Percentiles rank a stretch among this genome's conserved stretches.
These are phyloP conservation scores for Clonostachys chloroleuca DNA, from an alignment of 2,329 filamentous ascomycete species.

Conservation along the genomic window DNA sequence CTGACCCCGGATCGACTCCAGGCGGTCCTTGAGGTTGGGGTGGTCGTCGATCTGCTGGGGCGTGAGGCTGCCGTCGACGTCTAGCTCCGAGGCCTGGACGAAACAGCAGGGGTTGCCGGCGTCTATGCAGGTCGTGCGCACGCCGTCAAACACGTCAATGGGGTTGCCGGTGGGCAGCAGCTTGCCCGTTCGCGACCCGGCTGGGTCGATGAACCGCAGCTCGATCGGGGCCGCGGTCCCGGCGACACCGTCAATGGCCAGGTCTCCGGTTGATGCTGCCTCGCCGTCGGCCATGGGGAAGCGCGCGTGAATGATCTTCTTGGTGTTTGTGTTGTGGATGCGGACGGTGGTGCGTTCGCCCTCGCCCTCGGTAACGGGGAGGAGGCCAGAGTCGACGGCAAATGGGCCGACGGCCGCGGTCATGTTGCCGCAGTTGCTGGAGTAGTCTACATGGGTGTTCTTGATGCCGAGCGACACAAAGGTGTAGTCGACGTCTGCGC, in stretches of 20 bases:
- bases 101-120: constrained; percentile 62
- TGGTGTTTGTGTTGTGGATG: constrained; percentile 69
- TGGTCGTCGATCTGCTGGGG: constrained; percentile 48
- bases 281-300: constrained; percentile 11
- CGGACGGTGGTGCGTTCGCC: constrained; percentile 40
- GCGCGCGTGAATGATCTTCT: constrained; percentile 48
- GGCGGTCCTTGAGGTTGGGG: constrained; percentile 29
- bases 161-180: constrained; percentile 44
- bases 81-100: constrained; percentile 43
- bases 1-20: constrained; percentile 51
- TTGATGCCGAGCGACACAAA: constrained; percentile 66
- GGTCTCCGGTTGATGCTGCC: constrained; percentile 34
- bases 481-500: constrained; percentile 63
- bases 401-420: constrained; percentile 58
- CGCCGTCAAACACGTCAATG: constrained; percentile 50
- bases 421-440: constrained; percentile 77
- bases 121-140: constrained; percentile 53
- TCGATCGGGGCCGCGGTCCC: constrained; percentile 49
- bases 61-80: constrained; percentile 41
- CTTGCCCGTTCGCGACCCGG: constrained; percentile 57
- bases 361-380: constrained; percentile 5
- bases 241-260: constrained; percentile 57
- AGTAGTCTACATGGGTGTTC: constrained; percentile 56
- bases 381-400: constrained; percentile 22
- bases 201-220: constrained; percentile 55